Base-by-base conservation (phyloP, 306 rosid genomes). In the Castanea mollissima region DNA sequence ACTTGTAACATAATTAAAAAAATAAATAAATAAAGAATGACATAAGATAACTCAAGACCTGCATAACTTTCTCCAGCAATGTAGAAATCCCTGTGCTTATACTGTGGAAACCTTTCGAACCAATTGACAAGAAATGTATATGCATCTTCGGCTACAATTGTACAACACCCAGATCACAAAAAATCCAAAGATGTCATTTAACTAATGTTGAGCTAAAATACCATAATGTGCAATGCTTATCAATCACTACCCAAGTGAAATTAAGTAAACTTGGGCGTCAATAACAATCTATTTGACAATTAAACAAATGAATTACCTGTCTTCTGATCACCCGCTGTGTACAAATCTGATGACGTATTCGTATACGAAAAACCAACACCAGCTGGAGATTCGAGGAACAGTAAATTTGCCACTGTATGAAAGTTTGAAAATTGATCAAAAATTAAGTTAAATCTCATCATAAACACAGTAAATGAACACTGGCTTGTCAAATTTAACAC, bases 41-140 rank as follows among this genome's bases (percentile, higher is more conserved):
- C 25, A 49, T 20, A 69, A 59, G 46, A 76, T 54, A 77, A 55
- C 73, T 69, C 72, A 68, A 84, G 60, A 91, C 99, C 99, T 88
- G 98, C 98, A 88, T 96, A 96, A 81, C 99, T 96, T 90, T 96
- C 99, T 57, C 98, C 99, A 63, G 96, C 93, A 78, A 96, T 91
- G 86, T 90, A 93, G 86, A 96, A 93, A 78, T 91, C 94, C 82
- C 98, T 87, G 80, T 90, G 89, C 83, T 89, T 93, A 78, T 96
- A 96, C 82, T 91, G 94, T 25, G 99, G 98, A 86, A 96, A 96
- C 85, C 99, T 89, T 82, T 93, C 96, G 74, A 96, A 96, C 99
- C 99, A 96, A 79, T 88, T 86, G 74, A 91, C 85, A 70, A 96
- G 89, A 88, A 96, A 96, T 49, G 74, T 75, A 79, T 96, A 90